A percentile compares a stretch with the other conserved stretches of the same genome.
Conservation (phyloP, 805 yeast species). For the Sugiyamaella marilandica region DNA sequence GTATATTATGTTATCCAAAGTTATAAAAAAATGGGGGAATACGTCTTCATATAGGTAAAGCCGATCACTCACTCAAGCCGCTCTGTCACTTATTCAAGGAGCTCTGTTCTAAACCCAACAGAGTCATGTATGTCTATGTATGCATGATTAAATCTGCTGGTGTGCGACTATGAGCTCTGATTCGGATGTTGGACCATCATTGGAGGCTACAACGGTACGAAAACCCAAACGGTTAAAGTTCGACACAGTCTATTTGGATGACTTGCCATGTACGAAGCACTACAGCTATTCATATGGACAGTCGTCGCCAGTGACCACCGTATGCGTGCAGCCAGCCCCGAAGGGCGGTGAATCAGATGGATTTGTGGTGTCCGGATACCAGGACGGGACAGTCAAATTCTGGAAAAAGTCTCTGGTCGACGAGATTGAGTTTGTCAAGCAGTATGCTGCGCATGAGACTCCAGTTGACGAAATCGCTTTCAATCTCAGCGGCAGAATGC, state of each 20-base stretch:
- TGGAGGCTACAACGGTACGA: conserved; percentile 3
- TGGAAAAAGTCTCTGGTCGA: conserved; percentile 27
- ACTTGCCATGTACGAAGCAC: conserved; percentile 29
- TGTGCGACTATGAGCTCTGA: conserved; percentile 7
- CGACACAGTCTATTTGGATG: conserved; percentile 5
- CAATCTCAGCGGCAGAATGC: conserved; percentile 23
- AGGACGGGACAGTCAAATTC: conserved; percentile 35
- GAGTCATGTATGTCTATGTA: too few relatives aligned
- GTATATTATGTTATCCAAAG: too few relatives aligned
- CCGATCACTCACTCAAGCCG: too few relatives aligned
- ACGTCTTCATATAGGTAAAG: too few relatives aligned
- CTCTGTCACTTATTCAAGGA: too few relatives aligned
- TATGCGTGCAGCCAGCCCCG: conserved; percentile 3
- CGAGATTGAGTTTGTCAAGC: conserved; percentile 33
- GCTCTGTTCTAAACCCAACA: too few relatives aligned
- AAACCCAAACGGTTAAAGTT: conserved; percentile 6
- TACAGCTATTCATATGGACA: conserved; percentile 28
- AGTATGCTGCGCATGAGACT: conserved; percentile 26
- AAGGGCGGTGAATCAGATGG: conserved; percentile 9
- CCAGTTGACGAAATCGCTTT: conserved; percentile 19
- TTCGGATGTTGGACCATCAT: conserved; percentile 12
- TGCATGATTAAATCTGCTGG: too few relatives aligned
- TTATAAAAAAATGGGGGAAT: too few relatives aligned
- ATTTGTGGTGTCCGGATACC: conserved; percentile 30
- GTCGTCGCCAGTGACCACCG: background rate